Evolutionary conservation across 2,329 filamentous ascomycete genomes (phyloP).

Genomic region (Cladobotryum mycophilum): DNA sequence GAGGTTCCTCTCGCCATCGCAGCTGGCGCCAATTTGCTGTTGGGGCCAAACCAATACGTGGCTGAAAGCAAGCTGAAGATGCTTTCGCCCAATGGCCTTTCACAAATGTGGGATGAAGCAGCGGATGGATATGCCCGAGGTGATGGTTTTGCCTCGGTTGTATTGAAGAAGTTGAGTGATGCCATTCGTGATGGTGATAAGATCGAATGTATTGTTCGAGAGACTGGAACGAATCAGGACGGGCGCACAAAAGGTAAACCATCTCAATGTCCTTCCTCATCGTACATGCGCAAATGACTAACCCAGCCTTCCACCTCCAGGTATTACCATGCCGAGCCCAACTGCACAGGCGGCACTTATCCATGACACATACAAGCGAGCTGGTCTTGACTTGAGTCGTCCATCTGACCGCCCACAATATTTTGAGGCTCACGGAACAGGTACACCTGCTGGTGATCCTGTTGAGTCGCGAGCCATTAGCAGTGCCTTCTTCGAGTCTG

Average conservation of each 20-base stretch:
- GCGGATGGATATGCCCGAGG: constrained; percentile 47
- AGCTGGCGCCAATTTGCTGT: constrained; percentile 32
- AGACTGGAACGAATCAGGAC: constrained; percentile 5
- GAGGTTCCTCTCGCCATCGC: neutral
- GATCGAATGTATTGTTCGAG: constrained; percentile 3
- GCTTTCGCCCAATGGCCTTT: constrained; percentile 19
- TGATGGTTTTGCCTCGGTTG: constrained; percentile 23
- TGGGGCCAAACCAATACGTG: constrained; percentile 21
- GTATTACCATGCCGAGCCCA: constrained; percentile 2
- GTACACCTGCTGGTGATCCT: constrained; percentile 18
- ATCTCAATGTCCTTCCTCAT: neutral
- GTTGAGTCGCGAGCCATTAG: neutral
- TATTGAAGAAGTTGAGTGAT: constrained; percentile 1
- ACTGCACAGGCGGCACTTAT: constrained; percentile 2
- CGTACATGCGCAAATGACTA: no score
- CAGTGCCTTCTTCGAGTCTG: neutral
- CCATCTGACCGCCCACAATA: constrained; percentile 21
- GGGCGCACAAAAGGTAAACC: neutral
- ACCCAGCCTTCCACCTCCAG: neutral
- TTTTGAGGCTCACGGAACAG: constrained; percentile 10
- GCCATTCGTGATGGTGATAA: constrained; percentile 4
- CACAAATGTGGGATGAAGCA: constrained; percentile 32
- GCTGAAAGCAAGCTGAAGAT: constrained; percentile 11
- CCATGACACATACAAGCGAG: neutral
- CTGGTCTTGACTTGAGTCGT: neutral